Conservation (phyloP, 768 basidiomycete species). For the Cyclocybe cylindracea region DNA sequence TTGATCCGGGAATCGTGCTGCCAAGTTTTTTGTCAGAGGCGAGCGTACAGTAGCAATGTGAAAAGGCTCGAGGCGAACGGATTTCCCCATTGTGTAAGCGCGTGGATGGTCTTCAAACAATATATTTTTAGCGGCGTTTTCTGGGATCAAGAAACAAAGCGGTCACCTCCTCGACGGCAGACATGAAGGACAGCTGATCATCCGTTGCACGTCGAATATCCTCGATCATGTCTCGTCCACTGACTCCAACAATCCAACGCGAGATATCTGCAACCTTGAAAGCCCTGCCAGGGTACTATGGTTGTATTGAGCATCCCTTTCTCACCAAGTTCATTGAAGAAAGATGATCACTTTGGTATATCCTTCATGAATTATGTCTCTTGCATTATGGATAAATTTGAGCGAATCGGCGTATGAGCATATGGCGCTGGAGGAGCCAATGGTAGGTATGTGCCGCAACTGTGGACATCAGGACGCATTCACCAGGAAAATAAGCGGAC, state of each 20-base stretch:
- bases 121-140: not conserved
- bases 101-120: slow-evolving; percentile 22
- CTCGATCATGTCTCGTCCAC: slow-evolving; percentile 28
- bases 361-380: slow-evolving; percentile 9
- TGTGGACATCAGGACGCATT: not conserved
- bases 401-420: slow-evolving; percentile 6
- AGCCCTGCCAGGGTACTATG: not conserved
- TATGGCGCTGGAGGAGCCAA: slow-evolving; percentile 9
- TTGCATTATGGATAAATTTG: slow-evolving; percentile 3
- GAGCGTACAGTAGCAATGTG: slow-evolving; percentile 35
- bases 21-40: slow-evolving; percentile 35
- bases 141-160: too few species aligned
- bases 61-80: slow-evolving; percentile 30
- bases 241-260: slow-evolving; percentile 32
- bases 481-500: too few species aligned
- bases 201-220: slow-evolving; percentile 33
- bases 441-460: slow-evolving; percentile 10
- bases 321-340: too few species aligned
- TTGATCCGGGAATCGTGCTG: slow-evolving; percentile 36
- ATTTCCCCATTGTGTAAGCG: slow-evolving; percentile 35
- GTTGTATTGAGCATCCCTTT: too few species aligned
- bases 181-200: slow-evolving; percentile 23
- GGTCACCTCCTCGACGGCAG: too few species aligned
- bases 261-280: slow-evolving; percentile 14
- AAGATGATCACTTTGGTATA: slow-evolving; percentile 4